phyloP scores from a whole-genome alignment of 2,329 filamentous ascomycete genomes.

The Fusarium clavum region DNA sequence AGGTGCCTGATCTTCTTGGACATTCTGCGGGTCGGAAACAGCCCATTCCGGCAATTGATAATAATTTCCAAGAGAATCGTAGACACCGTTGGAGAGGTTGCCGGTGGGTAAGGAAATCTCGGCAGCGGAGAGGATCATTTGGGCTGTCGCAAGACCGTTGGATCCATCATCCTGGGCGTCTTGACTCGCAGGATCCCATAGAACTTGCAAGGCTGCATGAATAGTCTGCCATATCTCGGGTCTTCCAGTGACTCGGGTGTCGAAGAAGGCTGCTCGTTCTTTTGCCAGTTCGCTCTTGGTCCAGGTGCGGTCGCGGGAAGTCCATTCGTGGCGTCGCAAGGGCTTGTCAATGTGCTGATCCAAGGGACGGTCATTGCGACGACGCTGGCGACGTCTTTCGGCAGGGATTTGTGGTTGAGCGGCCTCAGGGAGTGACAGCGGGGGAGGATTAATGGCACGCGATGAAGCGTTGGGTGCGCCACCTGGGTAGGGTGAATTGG shows the following conservation, averaged over 20 bases:
- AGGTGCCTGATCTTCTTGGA: slow-evolving; percentile 54
- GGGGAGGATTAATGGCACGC: slow-evolving; percentile 63
- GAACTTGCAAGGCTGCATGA: slow-evolving; percentile 71
- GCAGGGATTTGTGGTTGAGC: slow-evolving; percentile 40
- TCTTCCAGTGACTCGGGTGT: slow-evolving; percentile 84
- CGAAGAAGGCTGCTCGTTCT: slow-evolving; percentile 87
- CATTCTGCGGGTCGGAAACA: slow-evolving; percentile 73
- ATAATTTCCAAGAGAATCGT: slow-evolving; percentile 76
- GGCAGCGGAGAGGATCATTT: slow-evolving; percentile 82
- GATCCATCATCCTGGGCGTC: slow-evolving; percentile 52
- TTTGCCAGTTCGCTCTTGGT: slow-evolving; percentile 74
- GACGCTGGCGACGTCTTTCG: slow-evolving; percentile 50
- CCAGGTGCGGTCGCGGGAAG: slow-evolving; percentile 72
- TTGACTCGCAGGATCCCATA: slow-evolving; percentile 68
- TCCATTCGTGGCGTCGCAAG: slow-evolving; percentile 74
- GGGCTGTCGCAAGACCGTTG: slow-evolving; percentile 72
- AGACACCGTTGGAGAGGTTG: slow-evolving; percentile 76
- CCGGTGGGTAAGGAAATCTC: slow-evolving; percentile 81
- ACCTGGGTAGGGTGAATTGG: slow-evolving; percentile 66
- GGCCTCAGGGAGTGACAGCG: slow-evolving; percentile 49
- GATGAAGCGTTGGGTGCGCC: slow-evolving; percentile 62
- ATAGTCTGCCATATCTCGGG: slow-evolving; percentile 85
- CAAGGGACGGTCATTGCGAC: slow-evolving; percentile 56
- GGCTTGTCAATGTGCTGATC: slow-evolving; percentile 77
- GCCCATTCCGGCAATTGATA: slow-evolving; percentile 77